phyloP scores from a whole-genome alignment of 2,329 filamentous ascomycete genomes.

The Alternaria viburni region DNA sequence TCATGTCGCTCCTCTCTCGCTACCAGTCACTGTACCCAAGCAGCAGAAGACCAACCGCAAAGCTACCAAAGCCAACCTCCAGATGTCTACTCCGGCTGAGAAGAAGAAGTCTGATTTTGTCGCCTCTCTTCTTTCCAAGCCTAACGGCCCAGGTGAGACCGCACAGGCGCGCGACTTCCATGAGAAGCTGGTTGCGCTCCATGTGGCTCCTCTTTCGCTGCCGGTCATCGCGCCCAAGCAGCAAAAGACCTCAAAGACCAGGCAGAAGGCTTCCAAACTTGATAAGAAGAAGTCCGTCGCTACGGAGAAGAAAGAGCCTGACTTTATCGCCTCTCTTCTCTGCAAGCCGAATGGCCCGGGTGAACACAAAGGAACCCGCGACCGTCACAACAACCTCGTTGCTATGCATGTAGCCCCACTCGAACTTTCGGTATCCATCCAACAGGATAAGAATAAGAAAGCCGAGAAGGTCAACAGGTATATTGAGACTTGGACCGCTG shows the following conservation, averaged over 20 bases:
- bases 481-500: not conserved
- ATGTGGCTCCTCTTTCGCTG: not conserved
- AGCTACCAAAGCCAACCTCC: not conserved
- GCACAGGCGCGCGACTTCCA: not conserved
- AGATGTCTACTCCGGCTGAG: too few relatives aligned
- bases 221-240: not conserved
- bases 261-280: not conserved
- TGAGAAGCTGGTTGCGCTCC: not conserved
- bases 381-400: not conserved
- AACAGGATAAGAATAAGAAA: not conserved
- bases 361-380: not conserved
- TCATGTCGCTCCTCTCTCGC: not conserved
- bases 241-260: not conserved
- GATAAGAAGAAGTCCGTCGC: not conserved
- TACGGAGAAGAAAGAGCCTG: not conserved
- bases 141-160: not conserved
- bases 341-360: not conserved
- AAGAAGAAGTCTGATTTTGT: not conserved
- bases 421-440: not conserved
- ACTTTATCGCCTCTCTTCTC: not conserved
- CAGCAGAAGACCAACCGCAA: not conserved
- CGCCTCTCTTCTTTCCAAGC: not conserved
- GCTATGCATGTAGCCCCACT: not conserved
- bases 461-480: not conserved
- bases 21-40: not conserved